Evolutionary conservation across 2,329 filamentous ascomycete species (phyloP), one percentile per base, ranked within the genome.

Genomic region (Hypoxylon sp.): DNA sequence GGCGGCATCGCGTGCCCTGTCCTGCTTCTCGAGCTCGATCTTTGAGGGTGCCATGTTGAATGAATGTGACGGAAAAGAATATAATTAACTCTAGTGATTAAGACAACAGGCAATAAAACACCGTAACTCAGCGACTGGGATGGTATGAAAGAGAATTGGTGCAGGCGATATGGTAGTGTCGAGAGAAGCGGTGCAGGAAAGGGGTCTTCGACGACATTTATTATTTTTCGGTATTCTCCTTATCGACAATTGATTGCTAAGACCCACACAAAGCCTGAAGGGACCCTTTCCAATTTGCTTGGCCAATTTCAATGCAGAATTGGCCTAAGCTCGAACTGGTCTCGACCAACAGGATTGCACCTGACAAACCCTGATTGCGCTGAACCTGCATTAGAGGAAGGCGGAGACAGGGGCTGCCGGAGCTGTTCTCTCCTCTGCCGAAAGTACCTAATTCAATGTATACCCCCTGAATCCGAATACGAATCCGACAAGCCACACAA

Each of bases 1-100:
- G 74, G 88, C 91, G 71, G 93, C 93, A 92, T 97, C 94, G 75
- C 94, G 93, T 78, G 83, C 80, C 81, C 94, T 91, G 80, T 97
- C 90, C 84, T 97, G 93, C 77, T 85, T 84, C 87, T 97, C 94
- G 80, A 97, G 91, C 67, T 77, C 74, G 63, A 77, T 79, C 66
- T 81, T 82, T 44, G 80, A 79, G 64, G 79, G 74, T 73, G 82
- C 80, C 83, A 85, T 84, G 77, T 80, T 82, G 79, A 81, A 73
- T 70, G 69, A 63, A 72, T 63, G 57, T 8, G 47, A 24, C 3
- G 11, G 10, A 22, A 52, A 55, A 31, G 50, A 44, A 29, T 44
- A 22, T 19, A 52, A 39, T 26, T 42, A n/a, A 46, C 14, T 22
- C 29, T 24, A 57, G 24, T 5, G 22, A 39, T 26, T 47, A 39